Conservation (phyloP, 306 rosid species). For the Purshia tridentata region DNA sequence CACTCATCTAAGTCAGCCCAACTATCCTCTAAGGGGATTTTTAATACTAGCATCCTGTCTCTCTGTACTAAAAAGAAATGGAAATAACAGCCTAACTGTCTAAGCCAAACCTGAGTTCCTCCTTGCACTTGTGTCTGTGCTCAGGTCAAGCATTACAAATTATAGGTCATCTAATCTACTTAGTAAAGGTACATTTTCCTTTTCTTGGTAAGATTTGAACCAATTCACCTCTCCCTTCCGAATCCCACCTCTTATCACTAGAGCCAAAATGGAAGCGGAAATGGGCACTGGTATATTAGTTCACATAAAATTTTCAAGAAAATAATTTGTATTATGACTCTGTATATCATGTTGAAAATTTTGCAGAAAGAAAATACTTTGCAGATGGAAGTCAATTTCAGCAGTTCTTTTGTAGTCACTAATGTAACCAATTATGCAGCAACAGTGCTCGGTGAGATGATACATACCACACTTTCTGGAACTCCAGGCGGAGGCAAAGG, state of each 20-base stretch:
- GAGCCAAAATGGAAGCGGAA: neutral
- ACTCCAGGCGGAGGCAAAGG: conserved; percentile 88
- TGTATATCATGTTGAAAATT: neutral
- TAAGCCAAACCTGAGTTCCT: neutral
- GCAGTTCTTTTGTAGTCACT: neutral
- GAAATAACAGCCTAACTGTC: neutral
- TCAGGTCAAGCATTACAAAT: neutral
- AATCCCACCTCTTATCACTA: neutral
- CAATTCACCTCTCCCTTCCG: neutral
- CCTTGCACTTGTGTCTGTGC: neutral
- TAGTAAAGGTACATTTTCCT: too few species aligned
- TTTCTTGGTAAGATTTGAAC: neutral
- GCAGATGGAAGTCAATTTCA: neutral
- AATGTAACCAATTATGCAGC: neutral
- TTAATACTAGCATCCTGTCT: neutral
- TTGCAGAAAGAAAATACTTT: neutral
- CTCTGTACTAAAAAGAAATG: neutral
- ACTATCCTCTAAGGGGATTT: neutral
- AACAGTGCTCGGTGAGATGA: conserved; percentile 8
- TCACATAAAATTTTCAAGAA: too few species aligned
- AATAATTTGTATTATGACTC: too few species aligned
- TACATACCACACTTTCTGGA: conserved; percentile 92
- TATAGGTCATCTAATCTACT: too few species aligned
- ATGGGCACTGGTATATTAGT: neutral
- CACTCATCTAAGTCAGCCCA: neutral